Conservation (phyloP, 2,329 filamentous ascomycete species). For the Juglanconis sp. region DNA sequence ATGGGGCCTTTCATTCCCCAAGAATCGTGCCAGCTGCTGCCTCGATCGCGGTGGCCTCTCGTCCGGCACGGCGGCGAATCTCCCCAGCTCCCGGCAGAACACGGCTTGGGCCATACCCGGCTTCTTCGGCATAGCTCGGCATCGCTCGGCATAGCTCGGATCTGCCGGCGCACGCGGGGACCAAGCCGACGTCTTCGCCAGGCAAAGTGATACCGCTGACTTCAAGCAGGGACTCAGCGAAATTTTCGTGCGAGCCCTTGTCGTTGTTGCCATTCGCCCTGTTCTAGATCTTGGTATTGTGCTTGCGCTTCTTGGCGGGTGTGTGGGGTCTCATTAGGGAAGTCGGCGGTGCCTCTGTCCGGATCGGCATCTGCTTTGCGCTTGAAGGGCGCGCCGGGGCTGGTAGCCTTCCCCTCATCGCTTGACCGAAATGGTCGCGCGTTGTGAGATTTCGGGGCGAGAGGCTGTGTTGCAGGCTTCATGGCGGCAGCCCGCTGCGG, state of each 20-base stretch:
- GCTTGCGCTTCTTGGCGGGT: background rate
- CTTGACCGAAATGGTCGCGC: too few species aligned
- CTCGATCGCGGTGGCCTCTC: conserved; percentile 31
- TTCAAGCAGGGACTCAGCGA: conserved; percentile 17
- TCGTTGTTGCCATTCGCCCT: background rate
- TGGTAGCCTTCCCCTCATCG: too few species aligned
- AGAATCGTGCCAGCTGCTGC: conserved; percentile 45
- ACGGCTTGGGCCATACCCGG: conserved; percentile 46
- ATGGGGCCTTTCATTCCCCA: conserved; percentile 44
- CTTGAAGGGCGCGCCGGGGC: too few species aligned
- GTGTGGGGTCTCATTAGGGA: background rate
- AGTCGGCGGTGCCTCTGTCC: background rate
- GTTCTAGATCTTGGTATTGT: background rate
- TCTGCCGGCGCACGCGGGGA: conserved; percentile 52
- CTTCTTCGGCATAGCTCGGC: conserved; percentile 42
- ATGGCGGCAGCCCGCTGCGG: background rate
- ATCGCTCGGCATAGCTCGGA: conserved; percentile 43
- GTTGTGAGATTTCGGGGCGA: too few species aligned
- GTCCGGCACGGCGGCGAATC: conserved; percentile 33
- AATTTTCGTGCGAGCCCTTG: background rate
- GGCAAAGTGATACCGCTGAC: conserved; percentile 35
- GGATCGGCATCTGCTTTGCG: too few species aligned
- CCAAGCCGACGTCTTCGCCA: conserved; percentile 39
- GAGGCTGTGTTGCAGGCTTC: too few species aligned
- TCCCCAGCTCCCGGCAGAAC: conserved; percentile 43